phyloP scores from a whole-genome alignment of 225 moss, liverwort and hornwort species.

The Marchantia paleacea region DNA sequence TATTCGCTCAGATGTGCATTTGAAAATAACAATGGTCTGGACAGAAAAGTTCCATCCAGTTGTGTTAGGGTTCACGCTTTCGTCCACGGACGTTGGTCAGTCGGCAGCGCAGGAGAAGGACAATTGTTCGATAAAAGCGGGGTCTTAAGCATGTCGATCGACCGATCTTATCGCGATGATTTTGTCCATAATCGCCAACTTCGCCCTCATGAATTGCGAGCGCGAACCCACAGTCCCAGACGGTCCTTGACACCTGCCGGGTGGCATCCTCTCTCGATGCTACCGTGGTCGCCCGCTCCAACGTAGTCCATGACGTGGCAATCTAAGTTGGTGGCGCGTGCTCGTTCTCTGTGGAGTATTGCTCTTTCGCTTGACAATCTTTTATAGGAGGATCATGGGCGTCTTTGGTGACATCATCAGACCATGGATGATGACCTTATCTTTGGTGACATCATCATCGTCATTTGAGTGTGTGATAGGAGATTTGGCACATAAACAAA shows the following conservation, averaged over 20 bases:
- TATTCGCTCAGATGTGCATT: not conserved
- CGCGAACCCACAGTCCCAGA: not conserved
- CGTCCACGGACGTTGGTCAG: not conserved
- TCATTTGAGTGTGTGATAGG: too few species aligned
- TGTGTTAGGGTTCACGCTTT: slow-evolving; percentile 17
- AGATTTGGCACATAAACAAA: too few species aligned
- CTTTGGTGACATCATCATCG: too few species aligned
- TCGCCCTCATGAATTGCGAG: not conserved
- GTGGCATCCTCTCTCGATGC: not conserved
- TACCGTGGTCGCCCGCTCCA: not conserved
- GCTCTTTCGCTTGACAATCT: too few species aligned
- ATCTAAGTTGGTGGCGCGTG: not conserved
- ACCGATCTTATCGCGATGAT: not conserved
- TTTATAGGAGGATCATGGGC: too few species aligned
- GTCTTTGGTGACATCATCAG: too few species aligned
- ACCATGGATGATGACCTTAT: too few species aligned
- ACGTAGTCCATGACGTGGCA: not conserved
- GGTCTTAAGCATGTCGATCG: not conserved
- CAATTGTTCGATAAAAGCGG: not conserved
- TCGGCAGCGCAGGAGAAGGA: not conserved
- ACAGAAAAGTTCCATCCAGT: not conserved
- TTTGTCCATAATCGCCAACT: not conserved
- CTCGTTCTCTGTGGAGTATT: not conserved
- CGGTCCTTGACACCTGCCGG: slow-evolving; percentile 1
- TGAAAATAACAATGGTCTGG: not conserved